Evolutionary conservation across 257 asterid genomes (phyloP).

Genomic region (Rehmannia glutinosa): DNA sequence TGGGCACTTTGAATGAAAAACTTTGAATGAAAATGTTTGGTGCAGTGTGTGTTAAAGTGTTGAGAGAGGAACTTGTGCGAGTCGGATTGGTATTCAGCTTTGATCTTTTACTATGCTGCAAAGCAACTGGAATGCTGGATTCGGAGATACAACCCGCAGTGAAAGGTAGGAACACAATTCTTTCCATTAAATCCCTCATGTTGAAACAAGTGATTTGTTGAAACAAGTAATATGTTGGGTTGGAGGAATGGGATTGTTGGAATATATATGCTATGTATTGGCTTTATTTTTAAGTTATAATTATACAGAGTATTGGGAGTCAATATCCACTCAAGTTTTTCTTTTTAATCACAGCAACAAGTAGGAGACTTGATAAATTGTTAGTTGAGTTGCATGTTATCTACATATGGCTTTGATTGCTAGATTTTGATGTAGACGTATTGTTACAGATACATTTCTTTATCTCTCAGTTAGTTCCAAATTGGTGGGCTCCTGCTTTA

Average conservation of each 20-base stretch:
- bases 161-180: conserved; percentile 63
- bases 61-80: conserved; percentile 33
- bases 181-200: conserved; percentile 65
- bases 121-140: conserved; percentile 60
- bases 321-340: conserved; percentile 26
- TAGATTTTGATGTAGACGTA: conserved; percentile 19
- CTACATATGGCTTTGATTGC: conserved; percentile 9
- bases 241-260: conserved; percentile 22
- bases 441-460: neutral
- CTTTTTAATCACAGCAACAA: conserved; percentile 19
- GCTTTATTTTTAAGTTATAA: conserved; percentile 53
- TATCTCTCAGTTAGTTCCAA: conserved; percentile 35
- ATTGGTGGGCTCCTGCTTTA: conserved; percentile 41
- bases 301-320: conserved; percentile 32
- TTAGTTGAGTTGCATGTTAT: conserved; percentile 15
- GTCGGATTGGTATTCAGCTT: conserved; percentile 25
- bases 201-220: conserved; percentile 15
- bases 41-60: neutral
- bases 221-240: conserved; percentile 13
- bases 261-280: conserved; percentile 14
- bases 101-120: conserved; percentile 38
- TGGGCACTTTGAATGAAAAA: neutral
- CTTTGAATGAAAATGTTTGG: neutral
- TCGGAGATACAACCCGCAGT: conserved; percentile 65
- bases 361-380: conserved; percentile 11